These are phyloP conservation scores for Leccinum incarnatum DNA, from an alignment of 768 basidiomycete genomes.

Conservation along the genomic window DNA sequence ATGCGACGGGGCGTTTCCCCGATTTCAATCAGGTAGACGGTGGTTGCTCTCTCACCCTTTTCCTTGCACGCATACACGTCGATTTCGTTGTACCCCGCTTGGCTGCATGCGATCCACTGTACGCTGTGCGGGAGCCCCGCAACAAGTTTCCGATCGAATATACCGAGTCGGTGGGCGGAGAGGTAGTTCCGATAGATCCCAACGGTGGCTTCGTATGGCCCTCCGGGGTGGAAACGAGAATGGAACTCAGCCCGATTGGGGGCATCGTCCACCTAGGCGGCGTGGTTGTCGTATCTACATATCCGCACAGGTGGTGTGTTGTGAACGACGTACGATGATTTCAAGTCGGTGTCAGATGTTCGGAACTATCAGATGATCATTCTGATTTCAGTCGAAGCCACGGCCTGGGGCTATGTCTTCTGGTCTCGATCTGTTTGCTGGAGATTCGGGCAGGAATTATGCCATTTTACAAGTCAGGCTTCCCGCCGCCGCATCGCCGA, in stretches of 20 bases:
- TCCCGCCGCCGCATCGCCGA: neutral
- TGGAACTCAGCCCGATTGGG: constrained; percentile 44
- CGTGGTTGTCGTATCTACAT: neutral
- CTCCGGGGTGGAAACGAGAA: constrained; percentile 38
- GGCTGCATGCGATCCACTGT: constrained; percentile 85
- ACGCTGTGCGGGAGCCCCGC: constrained; percentile 58
- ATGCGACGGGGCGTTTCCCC: too few relatives aligned
- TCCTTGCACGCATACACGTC: constrained; percentile 72
- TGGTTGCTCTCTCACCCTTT: constrained; percentile 58
- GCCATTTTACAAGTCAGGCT: neutral
- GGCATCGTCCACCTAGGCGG: constrained; percentile 37
- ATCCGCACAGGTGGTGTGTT: neutral
- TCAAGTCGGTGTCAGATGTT: constrained; percentile 24
- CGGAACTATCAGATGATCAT: neutral
- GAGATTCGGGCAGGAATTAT: neutral
- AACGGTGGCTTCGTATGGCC: constrained; percentile 46
- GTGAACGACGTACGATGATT: constrained; percentile 60
- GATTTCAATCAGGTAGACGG: too few relatives aligned
- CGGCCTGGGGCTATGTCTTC: too few relatives aligned
- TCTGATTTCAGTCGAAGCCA: too few relatives aligned
- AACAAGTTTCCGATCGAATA: constrained; percentile 53
- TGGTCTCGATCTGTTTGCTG: neutral
- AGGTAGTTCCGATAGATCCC: constrained; percentile 51
- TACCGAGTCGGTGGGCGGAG: constrained; percentile 42
- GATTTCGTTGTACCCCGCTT: constrained; percentile 84